Percentiles rank a stretch among this genome's conserved stretches.
phyloP scores from a whole-genome alignment of 179 eudicot genomes.

The Pouteria campechiana region DNA sequence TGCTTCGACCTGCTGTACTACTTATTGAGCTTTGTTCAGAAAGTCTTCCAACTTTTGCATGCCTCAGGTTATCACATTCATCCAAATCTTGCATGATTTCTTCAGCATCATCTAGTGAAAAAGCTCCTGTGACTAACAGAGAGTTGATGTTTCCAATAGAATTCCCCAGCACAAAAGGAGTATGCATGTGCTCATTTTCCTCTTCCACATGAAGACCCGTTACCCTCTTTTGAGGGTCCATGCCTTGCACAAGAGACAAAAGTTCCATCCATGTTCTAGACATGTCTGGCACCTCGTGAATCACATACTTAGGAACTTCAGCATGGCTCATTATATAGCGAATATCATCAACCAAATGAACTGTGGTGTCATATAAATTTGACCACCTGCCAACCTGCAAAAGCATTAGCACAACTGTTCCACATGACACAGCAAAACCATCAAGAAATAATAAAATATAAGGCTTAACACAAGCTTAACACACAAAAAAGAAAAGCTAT shows the following conservation, averaged over 20 bases:
- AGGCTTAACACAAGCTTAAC: too few relatives aligned
- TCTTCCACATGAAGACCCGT: constrained; percentile 85
- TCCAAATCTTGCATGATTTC: constrained; percentile 34
- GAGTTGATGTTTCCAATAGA: constrained; percentile 59
- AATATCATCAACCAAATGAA: constrained; percentile 81
- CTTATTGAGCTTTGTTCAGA: constrained; percentile 73
- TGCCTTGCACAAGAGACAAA: constrained; percentile 82
- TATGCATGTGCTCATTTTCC: constrained; percentile 63
- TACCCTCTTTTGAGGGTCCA: constrained; percentile 86
- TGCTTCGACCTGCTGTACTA: constrained; percentile 34
- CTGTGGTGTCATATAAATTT: constrained; percentile 55
- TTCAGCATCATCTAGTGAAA: constrained; percentile 29
- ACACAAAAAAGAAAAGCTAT: too few relatives aligned
- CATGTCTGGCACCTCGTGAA: constrained; percentile 53
- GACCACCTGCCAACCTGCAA: constrained; percentile 79
- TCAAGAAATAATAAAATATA: too few relatives aligned
- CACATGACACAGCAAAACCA: too few relatives aligned
- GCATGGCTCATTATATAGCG: constrained; percentile 85
- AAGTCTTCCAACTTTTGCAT: constrained; percentile 79
- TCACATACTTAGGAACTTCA: constrained; percentile 56
- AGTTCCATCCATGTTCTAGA: constrained; percentile 63
- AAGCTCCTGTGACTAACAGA: constrained; percentile 71
- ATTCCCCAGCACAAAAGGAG: constrained; percentile 69
- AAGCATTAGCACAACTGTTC: too few relatives aligned
- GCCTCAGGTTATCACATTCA: constrained; percentile 51